Evolutionary conservation across 495 filamentous ascomycete species (phyloP).

Genomic region (Lasiosphaeris hirsuta): DNA sequence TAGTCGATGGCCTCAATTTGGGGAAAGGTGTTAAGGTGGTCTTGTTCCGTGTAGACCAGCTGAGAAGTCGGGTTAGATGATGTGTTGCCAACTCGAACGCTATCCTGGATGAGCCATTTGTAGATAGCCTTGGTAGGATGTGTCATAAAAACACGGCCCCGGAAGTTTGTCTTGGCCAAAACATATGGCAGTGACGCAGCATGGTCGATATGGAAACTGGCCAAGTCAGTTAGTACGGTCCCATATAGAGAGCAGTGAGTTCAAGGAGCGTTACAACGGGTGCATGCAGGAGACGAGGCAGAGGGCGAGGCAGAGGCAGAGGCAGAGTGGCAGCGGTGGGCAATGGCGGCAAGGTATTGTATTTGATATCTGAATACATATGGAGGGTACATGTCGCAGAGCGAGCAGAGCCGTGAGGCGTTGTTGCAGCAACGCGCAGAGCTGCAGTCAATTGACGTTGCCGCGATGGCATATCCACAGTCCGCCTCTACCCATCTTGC

Average conservation of each 20-base stretch:
- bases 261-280: not conserved
- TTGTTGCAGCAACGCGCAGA: not conserved
- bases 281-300: conserved; percentile 12
- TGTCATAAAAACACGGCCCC: conserved; percentile 96
- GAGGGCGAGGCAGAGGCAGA: conserved; percentile 15
- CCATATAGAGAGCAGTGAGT: not conserved
- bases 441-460: conserved; percentile 1
- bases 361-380: conserved; percentile 38
- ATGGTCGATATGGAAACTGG: conserved; percentile 95
- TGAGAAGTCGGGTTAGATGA: conserved; percentile 69
- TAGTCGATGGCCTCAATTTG: conserved; percentile 97
- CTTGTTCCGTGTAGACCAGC: conserved; percentile 87
- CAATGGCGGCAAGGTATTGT: conserved; percentile 31
- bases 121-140: conserved; percentile 99
- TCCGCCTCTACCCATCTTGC: conserved; percentile 22
- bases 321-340: conserved; percentile 24
- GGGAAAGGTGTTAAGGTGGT: conserved; percentile 88
- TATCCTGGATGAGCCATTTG: conserved; percentile 98
- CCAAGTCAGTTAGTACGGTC: conserved; percentile 26
- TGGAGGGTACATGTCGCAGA: conserved; percentile 26
- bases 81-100: conserved; percentile 80
- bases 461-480: conserved; percentile 14
- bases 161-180: conserved; percentile 95
- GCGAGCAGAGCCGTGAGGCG: conserved; percentile 1
- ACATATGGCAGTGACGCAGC: conserved; percentile 95